A percentile compares a stretch with the other conserved stretches of the same genome.
phyloP scores from a whole-genome alignment of 2,329 filamentous ascomycete species.

The Biscogniauxia sp. region DNA sequence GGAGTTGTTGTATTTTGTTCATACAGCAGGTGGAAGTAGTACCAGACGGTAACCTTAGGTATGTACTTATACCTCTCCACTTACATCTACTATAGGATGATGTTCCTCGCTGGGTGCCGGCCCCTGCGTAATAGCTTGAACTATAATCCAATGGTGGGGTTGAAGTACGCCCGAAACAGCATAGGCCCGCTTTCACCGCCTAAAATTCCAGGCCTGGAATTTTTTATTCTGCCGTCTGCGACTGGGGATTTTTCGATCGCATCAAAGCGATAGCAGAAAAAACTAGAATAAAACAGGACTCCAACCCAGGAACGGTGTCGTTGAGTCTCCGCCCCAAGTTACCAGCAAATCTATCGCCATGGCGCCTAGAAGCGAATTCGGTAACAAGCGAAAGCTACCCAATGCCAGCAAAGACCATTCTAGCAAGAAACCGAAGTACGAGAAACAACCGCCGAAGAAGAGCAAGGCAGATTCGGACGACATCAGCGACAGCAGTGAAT shows the following conservation, averaged over 20 bases:
- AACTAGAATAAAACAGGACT: neutral
- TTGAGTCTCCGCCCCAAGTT: slow-evolving; percentile 3
- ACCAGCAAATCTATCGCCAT: slow-evolving; percentile 34
- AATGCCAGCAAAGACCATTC: slow-evolving; percentile 48
- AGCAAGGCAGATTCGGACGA: slow-evolving; percentile 37
- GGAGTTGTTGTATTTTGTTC: neutral
- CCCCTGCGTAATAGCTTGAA: too few species aligned
- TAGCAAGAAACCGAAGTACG: slow-evolving; percentile 37
- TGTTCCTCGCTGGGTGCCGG: neutral
- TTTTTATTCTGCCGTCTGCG: slow-evolving; percentile 23
- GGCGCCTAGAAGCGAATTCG: slow-evolving; percentile 48
- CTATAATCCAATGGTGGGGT: slow-evolving; percentile 13
- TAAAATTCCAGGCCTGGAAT: slow-evolving; percentile 25
- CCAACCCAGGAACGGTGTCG: neutral
- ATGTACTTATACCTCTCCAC: too few species aligned
- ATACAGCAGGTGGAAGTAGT: too few species aligned
- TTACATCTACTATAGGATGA: too few species aligned
- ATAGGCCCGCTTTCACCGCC: slow-evolving; percentile 32
- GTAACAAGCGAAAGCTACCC: slow-evolving; percentile 57
- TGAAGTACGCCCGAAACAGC: neutral
- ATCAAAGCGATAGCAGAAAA: neutral
- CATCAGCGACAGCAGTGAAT: slow-evolving; percentile 36
- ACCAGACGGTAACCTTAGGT: too few species aligned
- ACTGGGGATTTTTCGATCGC: slow-evolving; percentile 14
- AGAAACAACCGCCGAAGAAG: slow-evolving; percentile 35